These are phyloP conservation scores for Aureobasidium sp. DNA, from an alignment of 2,329 filamentous ascomycete species.

Conservation along the genomic window DNA sequence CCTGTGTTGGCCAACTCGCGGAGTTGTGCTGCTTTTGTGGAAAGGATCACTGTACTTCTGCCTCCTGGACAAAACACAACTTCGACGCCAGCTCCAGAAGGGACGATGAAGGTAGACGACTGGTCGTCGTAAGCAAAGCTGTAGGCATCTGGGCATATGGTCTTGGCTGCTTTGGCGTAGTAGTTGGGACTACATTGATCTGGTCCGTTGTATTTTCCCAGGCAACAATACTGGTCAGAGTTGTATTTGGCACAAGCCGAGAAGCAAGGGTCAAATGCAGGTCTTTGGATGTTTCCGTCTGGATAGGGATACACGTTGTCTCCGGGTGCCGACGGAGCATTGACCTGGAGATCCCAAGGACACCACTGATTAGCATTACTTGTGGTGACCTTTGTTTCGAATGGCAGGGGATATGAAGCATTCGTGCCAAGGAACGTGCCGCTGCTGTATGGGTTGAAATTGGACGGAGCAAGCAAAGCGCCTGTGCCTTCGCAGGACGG, in stretches of 20 bases:
- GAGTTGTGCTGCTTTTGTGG: slow-evolving; percentile 28
- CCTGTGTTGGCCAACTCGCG: slow-evolving; percentile 18
- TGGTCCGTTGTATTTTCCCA: slow-evolving; percentile 56
- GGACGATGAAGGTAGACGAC: slow-evolving; percentile 49
- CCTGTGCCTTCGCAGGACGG: slow-evolving; percentile 65
- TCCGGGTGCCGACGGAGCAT: slow-evolving; percentile 59
- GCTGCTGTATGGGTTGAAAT: slow-evolving; percentile 42
- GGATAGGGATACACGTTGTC: slow-evolving; percentile 74
- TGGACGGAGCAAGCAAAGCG: slow-evolving; percentile 44
- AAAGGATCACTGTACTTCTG: slow-evolving; percentile 41
- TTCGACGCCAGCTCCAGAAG: slow-evolving; percentile 64
- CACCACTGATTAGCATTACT: slow-evolving; percentile 60
- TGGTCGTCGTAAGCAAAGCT: slow-evolving; percentile 59
- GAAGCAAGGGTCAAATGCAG: slow-evolving; percentile 67
- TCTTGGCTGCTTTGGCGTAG: slow-evolving; percentile 63
- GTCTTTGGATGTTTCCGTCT: slow-evolving; percentile 61
- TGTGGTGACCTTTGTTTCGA: slow-evolving; percentile 52
- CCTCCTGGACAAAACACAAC: slow-evolving; percentile 65
- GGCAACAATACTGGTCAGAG: slow-evolving; percentile 63
- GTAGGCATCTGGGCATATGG: slow-evolving; percentile 75
- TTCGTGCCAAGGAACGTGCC: slow-evolving; percentile 54
- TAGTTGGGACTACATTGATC: slow-evolving; percentile 55
- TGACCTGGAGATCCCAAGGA: slow-evolving; percentile 66
- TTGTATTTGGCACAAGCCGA: slow-evolving; percentile 66
- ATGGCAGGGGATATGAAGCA: slow-evolving; percentile 55